Conservation (phyloP, 495 filamentous ascomycete genomes). For the Penicillium coffeae region DNA sequence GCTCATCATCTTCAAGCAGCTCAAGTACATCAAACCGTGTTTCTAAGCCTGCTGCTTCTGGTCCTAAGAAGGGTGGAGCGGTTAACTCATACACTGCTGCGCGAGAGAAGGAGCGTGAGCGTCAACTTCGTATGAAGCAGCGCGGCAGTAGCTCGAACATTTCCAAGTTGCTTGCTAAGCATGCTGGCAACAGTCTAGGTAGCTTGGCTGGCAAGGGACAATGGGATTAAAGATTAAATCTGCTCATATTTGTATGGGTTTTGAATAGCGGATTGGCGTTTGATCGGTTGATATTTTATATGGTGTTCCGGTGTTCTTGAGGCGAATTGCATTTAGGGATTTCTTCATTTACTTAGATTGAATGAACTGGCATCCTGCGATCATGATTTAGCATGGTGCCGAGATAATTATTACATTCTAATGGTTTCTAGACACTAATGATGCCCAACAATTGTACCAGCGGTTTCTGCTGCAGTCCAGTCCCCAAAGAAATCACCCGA, state of each 20-base stretch:
- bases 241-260: not conserved
- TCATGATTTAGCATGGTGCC: not conserved
- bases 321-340: not conserved
- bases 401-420: no score
- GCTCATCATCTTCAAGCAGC: constrained; percentile 37
- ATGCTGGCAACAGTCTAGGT: constrained; percentile 31
- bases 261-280: not conserved
- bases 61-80: constrained; percentile 64
- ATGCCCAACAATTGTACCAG: not conserved
- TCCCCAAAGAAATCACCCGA: not conserved
- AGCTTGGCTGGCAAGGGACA: constrained; percentile 31
- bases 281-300: not conserved
- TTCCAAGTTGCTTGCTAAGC: constrained; percentile 35
- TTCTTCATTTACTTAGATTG: not conserved
- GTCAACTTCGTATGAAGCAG: constrained; percentile 47
- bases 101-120: constrained; percentile 65
- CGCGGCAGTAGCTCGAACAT: constrained; percentile 37
- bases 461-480: not conserved
- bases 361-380: not conserved
- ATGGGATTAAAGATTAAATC: constrained; percentile 30
- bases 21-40: constrained; percentile 33
- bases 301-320: not conserved
- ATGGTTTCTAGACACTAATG: no score
- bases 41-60: constrained; percentile 41
- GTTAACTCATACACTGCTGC: constrained; percentile 82